Evolutionary conservation across 805 yeast species (phyloP), one percentile per base, ranked within the genome.

Genomic region (Metschnikowia amazonensis): DNA sequence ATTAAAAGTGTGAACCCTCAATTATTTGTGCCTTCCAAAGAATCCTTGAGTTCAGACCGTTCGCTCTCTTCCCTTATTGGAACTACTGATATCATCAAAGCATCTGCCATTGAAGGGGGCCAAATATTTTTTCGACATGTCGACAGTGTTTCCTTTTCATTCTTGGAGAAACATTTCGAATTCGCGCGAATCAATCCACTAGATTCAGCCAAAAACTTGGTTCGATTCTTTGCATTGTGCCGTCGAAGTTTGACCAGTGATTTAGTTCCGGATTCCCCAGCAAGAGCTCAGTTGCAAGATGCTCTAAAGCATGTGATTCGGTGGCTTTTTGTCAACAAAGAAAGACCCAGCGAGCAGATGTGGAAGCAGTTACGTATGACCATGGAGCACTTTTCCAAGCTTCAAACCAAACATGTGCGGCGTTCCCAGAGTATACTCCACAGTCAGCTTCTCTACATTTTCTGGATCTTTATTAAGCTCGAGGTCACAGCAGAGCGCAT

Each of bases 251-350:
- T 67, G 18, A 43, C 38, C 23, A 53, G 48, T 25, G 42, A 42
- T 17, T 20, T 30, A 6, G 29, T 46, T 6, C 17, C 41, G 4
- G 42, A 41, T 7, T 34, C 44, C 7, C 43, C 30, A 8, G 11
- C 36, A 4, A 38, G 28, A 2, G 31, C 44, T 1, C 62, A 59
- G n/a, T 29, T 61, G 3, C 55, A 56, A 18, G 42, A 47, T 1
- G 57, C 64, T 2, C 32, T 66, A 2, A 51, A 51, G 24, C 51
- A 50, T 0, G 33, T 70, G 7, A 49, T 66, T 4, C 52, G 57
- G 32, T 70, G 75, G 75, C 40, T 49, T 27, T 52, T 70, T 18
- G 62, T 66, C 13, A 20, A 60, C 2, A 72, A 69, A 36, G 61
- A 62, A 31, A 41, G 50, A 5, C 64, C 68, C 1, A 18, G 52